A percentile compares a stretch with the other conserved stretches of the same genome.
These are phyloP conservation scores for Calvatia gigantea DNA, from an alignment of 768 basidiomycete species.

Conservation along the genomic window DNA sequence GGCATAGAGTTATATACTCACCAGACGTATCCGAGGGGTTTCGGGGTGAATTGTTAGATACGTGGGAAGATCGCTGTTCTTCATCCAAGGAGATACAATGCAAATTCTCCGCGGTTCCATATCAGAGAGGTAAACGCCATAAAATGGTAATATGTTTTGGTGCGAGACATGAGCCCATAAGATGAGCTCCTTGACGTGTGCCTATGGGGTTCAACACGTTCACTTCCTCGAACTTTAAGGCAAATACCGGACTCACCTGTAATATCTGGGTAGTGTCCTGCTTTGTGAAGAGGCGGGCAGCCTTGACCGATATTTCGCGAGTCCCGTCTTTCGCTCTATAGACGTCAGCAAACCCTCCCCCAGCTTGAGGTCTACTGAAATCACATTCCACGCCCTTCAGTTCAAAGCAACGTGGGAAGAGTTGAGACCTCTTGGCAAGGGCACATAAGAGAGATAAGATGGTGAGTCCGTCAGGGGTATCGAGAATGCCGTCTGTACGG, in stretches of 20 bases:
- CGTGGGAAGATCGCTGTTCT: constrained; percentile 17
- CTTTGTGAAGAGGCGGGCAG: not conserved
- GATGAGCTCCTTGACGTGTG: constrained; percentile 23
- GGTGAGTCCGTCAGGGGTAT: not conserved
- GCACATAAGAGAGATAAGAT: not conserved
- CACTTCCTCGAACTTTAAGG: not conserved
- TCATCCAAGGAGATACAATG: constrained; percentile 20
- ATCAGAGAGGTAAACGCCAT: constrained; percentile 23
- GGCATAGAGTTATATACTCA: not conserved
- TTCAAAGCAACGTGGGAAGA: not conserved
- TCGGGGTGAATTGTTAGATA: constrained; percentile 13
- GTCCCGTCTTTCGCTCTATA: not conserved
- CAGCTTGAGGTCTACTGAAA: not conserved
- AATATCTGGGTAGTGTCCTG: not conserved
- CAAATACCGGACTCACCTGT: not conserved
- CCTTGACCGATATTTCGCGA: not conserved
- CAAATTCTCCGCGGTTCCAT: constrained; percentile 9
- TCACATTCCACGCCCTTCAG: not conserved
- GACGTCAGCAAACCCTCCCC: constrained; percentile 2
- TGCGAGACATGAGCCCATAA: constrained; percentile 32
- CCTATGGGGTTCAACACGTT: not conserved
- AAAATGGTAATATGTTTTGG: constrained; percentile 31
- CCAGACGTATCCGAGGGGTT: constrained; percentile 14
- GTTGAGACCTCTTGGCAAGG: not conserved
- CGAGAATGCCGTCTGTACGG: not conserved